Conservation (phyloP, 352 stramenopile genomes). For the Globisporangium spinosum region DNA sequence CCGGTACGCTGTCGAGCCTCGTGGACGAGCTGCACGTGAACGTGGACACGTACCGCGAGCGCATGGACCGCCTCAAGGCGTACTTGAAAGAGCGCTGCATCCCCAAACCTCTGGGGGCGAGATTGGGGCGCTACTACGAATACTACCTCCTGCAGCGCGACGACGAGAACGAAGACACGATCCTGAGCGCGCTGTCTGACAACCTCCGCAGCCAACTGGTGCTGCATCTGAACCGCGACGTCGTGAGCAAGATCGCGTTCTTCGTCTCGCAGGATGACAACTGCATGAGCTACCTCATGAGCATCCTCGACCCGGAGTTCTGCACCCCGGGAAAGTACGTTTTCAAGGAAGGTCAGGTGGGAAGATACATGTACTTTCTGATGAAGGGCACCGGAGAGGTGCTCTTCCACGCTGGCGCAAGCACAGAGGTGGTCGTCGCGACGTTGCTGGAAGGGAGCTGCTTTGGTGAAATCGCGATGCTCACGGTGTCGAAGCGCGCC, state of each 20-base stretch:
- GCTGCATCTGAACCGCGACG: constrained; percentile 74
- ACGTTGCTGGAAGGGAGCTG: constrained; percentile 69
- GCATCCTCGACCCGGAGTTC: constrained; percentile 75
- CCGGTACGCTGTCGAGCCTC: constrained; percentile 71
- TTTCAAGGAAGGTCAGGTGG: constrained; percentile 79
- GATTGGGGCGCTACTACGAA: constrained; percentile 74
- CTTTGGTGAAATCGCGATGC: constrained; percentile 83
- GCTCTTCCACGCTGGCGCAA: constrained; percentile 54
- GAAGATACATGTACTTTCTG: constrained; percentile 84
- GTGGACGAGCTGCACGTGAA: constrained; percentile 66
- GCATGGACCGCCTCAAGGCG: constrained; percentile 73
- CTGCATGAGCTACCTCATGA: constrained; percentile 81
- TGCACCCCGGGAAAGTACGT: constrained; percentile 77
- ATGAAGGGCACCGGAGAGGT: constrained; percentile 73
- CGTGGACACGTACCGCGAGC: constrained; percentile 45
- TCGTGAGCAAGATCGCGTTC: constrained; percentile 80
- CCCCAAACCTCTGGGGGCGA: constrained; percentile 42
- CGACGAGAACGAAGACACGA: constrained; percentile 66
- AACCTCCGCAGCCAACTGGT: constrained; percentile 73
- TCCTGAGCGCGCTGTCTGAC: constrained; percentile 66
- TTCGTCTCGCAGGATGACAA: constrained; percentile 76
- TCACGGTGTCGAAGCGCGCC: constrained; percentile 71
- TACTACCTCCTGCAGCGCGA: constrained; percentile 76
- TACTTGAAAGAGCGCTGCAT: constrained; percentile 69
- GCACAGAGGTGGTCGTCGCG: constrained; percentile 50